Evolutionary conservation across 495 filamentous ascomycete genomes (phyloP).

Genomic region (Aspergillus panamensis): DNA sequence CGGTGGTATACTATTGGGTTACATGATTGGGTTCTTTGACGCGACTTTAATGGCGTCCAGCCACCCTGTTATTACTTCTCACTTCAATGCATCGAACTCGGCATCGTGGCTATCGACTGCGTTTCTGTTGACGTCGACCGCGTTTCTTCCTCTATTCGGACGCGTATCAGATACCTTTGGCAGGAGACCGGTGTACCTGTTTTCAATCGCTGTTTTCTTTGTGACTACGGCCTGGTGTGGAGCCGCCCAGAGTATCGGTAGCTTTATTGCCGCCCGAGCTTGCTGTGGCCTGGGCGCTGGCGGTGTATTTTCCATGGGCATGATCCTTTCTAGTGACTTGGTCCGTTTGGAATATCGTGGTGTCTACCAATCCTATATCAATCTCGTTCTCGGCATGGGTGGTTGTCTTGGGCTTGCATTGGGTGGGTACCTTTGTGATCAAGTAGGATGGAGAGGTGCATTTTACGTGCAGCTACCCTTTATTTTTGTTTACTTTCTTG

Average conservation of each 20-base stretch:
- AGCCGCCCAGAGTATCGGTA: constrained; percentile 63
- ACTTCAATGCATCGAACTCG: constrained; percentile 69
- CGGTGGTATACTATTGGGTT: constrained; percentile 43
- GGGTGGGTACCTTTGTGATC: constrained; percentile 70
- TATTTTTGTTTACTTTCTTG: constrained; percentile 56
- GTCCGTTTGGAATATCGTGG: constrained; percentile 73
- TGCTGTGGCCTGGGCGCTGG: constrained; percentile 73
- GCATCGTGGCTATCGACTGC: constrained; percentile 81
- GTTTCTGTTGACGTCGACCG: constrained; percentile 72
- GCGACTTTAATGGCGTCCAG: constrained; percentile 76
- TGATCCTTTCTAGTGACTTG: constrained; percentile 70
- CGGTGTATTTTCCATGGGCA: constrained; percentile 67
- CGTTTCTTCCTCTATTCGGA: constrained; percentile 70
- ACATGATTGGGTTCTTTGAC: constrained; percentile 63
- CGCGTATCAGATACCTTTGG: constrained; percentile 70
- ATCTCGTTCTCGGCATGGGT: constrained; percentile 61
- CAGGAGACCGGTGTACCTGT: constrained; percentile 64
- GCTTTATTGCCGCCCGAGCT: constrained; percentile 69
- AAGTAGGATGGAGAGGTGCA: constrained; percentile 71
- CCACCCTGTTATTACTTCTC: constrained; percentile 77
- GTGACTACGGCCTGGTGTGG: constrained; percentile 70
- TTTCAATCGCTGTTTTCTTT: constrained; percentile 60
- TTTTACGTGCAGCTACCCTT: constrained; percentile 65
- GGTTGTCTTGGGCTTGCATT: constrained; percentile 66
- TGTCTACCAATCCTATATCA: constrained; percentile 73